Evolutionary conservation across 495 filamentous ascomycete genomes (phyloP).

Genomic region (Aspergillus nanangensis): DNA sequence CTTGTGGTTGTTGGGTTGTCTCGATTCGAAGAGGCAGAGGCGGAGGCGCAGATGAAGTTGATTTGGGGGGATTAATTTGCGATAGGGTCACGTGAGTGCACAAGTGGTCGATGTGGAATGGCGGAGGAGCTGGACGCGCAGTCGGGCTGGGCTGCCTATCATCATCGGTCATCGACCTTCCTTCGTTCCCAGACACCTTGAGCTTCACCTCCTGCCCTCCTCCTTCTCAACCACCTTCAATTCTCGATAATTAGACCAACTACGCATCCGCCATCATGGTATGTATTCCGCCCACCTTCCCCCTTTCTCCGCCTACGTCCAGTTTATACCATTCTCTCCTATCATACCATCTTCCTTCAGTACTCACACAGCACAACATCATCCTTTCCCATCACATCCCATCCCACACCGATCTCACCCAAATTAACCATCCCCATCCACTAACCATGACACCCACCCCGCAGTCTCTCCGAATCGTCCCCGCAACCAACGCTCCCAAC

Average conservation of each 20-base stretch:
- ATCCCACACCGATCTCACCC: not conserved
- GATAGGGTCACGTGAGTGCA: conserved; percentile 25
- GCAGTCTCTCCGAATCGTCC: conserved; percentile 86
- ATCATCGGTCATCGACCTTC: conserved; percentile 11
- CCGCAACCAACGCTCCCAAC: conserved; percentile 54
- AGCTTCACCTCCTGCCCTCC: conserved; percentile 2
- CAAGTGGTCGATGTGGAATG: conserved; percentile 14
- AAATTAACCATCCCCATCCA: not conserved
- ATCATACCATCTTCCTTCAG: not conserved
- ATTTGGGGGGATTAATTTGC: conserved; percentile 13
- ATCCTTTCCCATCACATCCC: not conserved
- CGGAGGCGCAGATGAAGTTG: not conserved
- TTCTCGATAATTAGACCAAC: not conserved
- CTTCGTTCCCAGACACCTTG: conserved; percentile 12
- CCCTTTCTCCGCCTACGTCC: too few species aligned
- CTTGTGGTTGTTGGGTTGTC: conserved; percentile 8
- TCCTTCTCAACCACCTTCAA: not conserved
- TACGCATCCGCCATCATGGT: conserved; percentile 27
- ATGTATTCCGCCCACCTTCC: too few species aligned
- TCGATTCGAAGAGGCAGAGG: not conserved
- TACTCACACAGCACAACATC: not conserved
- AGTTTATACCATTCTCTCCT: not conserved
- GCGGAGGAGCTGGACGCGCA: conserved; percentile 38
- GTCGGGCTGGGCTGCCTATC: conserved; percentile 13
- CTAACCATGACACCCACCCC: not conserved